Base-by-base conservation (phyloP, 768 basidiomycete genomes). In the Rhodotorula sphaerocarpa region DNA sequence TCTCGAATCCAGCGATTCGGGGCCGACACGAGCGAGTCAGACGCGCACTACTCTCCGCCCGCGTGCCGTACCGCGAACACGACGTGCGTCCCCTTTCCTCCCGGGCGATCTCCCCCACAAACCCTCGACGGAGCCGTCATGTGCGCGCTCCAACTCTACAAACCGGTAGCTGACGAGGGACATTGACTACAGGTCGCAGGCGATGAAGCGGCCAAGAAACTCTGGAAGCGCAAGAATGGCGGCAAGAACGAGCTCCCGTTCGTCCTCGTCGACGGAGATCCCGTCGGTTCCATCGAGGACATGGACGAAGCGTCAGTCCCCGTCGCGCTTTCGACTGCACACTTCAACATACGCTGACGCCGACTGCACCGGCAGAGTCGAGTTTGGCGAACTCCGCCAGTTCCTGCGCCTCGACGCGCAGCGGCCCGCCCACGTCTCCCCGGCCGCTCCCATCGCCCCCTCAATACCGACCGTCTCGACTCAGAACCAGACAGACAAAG, bases 361-460 rank as follows among this genome's bases (percentile, higher is more conserved):
- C 39, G 25, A 6, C 42, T 31, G 33, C 18, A 30, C 21, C 3
- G 5, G 15, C 58, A 70, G 70, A 12, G 70, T 71, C 59, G 70
- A 71, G 52, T 69, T 66, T n/a, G 70, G 70, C 31, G 70, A 71
- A 43, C 53, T 71, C 21, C 58, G 67, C 11, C 70, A 70, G 34
- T 63, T 53, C 62, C 52, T 57, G 5, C 55, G 55, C 27, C 55
- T 57, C 28, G 43, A 52, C 45, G 23, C 10, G 4, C 25, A 9
- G 36, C 53, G 7, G 36, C 45, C 21, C 20, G 31, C 27, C 5
- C n/a, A 1, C 25, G 33, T n/a, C 43, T 20, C 21, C 15, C 14
- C 15, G 4, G 33, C 21, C 16, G 11, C 28, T 31, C 15, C 14
- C 3, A n/a, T 7, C n/a, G n/a, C n/a, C n/a, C n/a, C n/a, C n/a